Base-by-base conservation (phyloP, 1,284 basidiomycete species). In the Peniophora sp. region DNA sequence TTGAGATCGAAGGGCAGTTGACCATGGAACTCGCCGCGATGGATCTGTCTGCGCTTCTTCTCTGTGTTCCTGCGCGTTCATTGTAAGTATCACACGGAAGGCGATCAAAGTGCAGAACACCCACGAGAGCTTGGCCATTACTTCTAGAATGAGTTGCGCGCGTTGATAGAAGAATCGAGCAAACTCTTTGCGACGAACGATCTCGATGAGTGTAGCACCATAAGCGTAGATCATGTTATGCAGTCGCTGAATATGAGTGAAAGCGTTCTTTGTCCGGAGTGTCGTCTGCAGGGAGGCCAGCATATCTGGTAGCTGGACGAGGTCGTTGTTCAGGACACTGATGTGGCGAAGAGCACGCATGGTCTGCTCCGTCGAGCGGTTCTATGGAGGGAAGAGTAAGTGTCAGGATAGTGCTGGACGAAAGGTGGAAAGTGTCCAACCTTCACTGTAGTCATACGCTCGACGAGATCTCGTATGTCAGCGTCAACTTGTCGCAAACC, bases 181-280 rank as follows among this genome's bases (percentile, higher is more conserved):
- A 65, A 96, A 97, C 63, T 96, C 92, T 55, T 89, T 89, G 50
- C 96, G 73, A 51, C 95, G 75, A 0, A 96, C 89, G 35, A 96
- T 83, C 67, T 99, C 96, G 11, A 96, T 78, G 1, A 97, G 78
- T 0, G 94, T 93, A 1, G 92, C 89, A 0, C 92, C 90, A 65
- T 99, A 99, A 0, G 92, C 92, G 62, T 92, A 94, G 1, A 96
- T 69, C 79, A 98, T 90, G 52, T 81, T 85, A 61, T 97, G 92
- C 36, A 98, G 71, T 12, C 95, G 78, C 50, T 88, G 81, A 12
- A 98, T 86, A 63, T 98, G 93, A 19, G 87, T 79, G 66, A 98
- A 98, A 48, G 88, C 89, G 45, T 85, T 91, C 66, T 88, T 89
- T 3, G 73, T 70, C 27, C 85, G 74, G 56, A 92, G 79, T 58